These are phyloP conservation scores for Diaporthe citri DNA, from an alignment of 2,329 filamentous ascomycete species.

Conservation along the genomic window DNA sequence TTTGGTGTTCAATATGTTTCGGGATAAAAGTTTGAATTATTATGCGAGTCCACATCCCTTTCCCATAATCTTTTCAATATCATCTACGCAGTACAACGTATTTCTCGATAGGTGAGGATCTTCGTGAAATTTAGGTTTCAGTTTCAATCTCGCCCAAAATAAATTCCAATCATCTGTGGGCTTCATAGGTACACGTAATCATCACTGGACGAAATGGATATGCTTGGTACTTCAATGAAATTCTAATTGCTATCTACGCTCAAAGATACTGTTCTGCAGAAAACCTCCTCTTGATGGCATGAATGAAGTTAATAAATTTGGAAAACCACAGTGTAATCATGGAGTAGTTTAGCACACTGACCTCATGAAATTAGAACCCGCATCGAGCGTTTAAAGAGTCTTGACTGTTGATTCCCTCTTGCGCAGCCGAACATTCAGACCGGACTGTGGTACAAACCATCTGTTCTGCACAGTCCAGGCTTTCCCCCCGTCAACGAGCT, in stretches of 20 bases:
- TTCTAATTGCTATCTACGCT: background rate
- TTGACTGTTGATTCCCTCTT: background rate
- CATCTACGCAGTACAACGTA: too few relatives aligned
- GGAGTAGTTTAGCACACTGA: background rate
- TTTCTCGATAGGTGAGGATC: too few relatives aligned
- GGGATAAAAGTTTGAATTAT: too few relatives aligned
- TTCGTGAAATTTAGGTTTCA: background rate
- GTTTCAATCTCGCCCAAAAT: background rate
- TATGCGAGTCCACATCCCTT: too few relatives aligned
- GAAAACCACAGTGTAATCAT: background rate
- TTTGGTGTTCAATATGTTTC: too few relatives aligned
- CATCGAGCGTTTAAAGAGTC: background rate
- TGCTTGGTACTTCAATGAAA: too few relatives aligned
- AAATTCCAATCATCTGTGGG: background rate
- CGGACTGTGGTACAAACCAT: slow-evolving; percentile 5
- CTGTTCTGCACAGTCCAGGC: slow-evolving; percentile 1
- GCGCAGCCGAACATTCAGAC: background rate
- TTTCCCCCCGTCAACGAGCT: background rate
- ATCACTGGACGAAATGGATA: too few relatives aligned
- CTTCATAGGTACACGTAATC: too few relatives aligned
- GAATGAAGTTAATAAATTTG: too few relatives aligned
- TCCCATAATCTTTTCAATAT: too few relatives aligned
- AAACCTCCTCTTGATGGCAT: background rate
- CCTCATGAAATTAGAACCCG: background rate
- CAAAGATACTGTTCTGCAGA: background rate